These are phyloP conservation scores for Avena eriantha DNA, from an alignment of 176 grass and related monocot species.

Conservation along the genomic window DNA sequence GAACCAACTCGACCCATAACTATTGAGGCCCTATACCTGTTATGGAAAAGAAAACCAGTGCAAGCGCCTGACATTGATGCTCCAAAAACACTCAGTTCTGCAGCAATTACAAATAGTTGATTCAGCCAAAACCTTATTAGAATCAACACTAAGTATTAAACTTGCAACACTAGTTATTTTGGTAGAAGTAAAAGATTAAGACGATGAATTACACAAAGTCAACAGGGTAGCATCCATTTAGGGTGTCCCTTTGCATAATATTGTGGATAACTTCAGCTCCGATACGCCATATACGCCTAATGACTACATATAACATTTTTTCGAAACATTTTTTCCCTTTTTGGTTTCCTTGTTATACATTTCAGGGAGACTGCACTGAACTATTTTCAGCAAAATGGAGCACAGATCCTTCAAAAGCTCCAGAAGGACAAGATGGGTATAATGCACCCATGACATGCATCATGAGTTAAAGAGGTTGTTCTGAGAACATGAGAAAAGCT, in stretches of 20 bases:
- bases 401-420: neutral
- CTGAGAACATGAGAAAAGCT: conserved; percentile 16
- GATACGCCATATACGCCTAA: neutral
- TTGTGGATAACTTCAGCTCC: neutral
- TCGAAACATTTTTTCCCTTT: neutral
- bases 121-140: conserved; percentile 32
- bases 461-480: neutral
- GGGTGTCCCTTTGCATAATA: neutral
- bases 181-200: conserved; percentile 12
- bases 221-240: conserved; percentile 5
- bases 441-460: neutral
- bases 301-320: neutral
- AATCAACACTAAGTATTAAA: neutral
- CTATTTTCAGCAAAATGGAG: neutral
- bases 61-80: conserved; percentile 89
- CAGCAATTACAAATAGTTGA: conserved; percentile 26
- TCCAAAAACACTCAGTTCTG: conserved; percentile 93
- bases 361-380: conserved; percentile 15
- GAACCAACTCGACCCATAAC: conserved; percentile 84
- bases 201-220: neutral
- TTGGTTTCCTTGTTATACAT: conserved; percentile 20
- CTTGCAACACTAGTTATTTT: neutral
- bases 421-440: neutral
- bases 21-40: conserved; percentile 82
- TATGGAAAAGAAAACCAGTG: conserved; percentile 90